These are phyloP conservation scores for Orychophragmus violaceus DNA, from an alignment of 345 rosid species.

Conservation along the genomic window DNA sequence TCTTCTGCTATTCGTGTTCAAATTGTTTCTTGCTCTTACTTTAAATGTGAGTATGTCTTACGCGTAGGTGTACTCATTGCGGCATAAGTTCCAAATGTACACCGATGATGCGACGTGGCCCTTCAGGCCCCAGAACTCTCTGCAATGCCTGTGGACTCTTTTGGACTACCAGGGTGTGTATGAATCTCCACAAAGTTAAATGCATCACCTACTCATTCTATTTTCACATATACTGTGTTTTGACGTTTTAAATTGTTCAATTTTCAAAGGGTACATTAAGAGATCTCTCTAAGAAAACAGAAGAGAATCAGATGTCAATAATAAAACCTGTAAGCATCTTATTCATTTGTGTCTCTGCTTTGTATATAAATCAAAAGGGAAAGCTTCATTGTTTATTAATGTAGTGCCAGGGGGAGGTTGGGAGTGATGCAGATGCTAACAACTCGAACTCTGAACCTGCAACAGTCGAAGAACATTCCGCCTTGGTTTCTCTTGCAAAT, in stretches of 20 bases:
- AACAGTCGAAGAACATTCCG: neutral
- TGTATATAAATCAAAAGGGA: neutral
- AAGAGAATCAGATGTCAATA: constrained; percentile 12
- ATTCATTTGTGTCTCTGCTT: neutral
- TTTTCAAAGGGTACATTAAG: constrained; percentile 27
- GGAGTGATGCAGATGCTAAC: constrained; percentile 8
- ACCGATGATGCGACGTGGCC: constrained; percentile 99
- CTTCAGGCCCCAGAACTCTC: constrained; percentile 89
- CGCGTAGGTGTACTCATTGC: constrained; percentile 77
- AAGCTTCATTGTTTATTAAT: neutral
- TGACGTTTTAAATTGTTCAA: neutral
- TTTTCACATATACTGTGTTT: neutral
- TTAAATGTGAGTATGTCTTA: constrained; percentile 3
- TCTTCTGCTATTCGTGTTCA: neutral
- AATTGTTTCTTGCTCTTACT: neutral
- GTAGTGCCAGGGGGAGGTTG: constrained; percentile 25
- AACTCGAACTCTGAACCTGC: constrained; percentile 2
- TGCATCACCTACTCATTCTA: neutral
- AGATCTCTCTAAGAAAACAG: constrained; percentile 30
- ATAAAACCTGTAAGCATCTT: constrained; percentile 10
- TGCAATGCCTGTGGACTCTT: constrained; percentile 99
- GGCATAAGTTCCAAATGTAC: constrained; percentile 78
- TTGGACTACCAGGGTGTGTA: constrained; percentile 82
- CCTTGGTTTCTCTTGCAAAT: constrained; percentile 16
- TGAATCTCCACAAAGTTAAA: neutral